These are phyloP conservation scores for Gossypium turneri DNA, from an alignment of 345 rosid species.

Conservation along the genomic window DNA sequence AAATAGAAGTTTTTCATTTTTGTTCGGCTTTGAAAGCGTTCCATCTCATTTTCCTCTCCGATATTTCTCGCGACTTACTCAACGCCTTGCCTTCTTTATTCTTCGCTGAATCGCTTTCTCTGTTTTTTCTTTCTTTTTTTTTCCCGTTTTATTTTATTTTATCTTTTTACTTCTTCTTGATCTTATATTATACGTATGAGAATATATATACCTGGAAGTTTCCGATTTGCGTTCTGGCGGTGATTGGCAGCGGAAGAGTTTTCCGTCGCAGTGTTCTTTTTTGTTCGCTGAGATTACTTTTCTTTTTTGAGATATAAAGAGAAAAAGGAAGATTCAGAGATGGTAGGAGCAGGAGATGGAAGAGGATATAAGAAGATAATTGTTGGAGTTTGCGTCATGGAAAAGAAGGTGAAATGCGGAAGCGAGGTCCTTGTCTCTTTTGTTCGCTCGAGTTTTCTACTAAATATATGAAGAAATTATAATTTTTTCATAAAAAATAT, in stretches of 20 bases:
- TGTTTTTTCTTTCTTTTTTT: not conserved
- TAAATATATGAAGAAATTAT: not conserved
- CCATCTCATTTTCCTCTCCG: not conserved
- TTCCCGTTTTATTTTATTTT: not conserved
- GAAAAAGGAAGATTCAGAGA: constrained; percentile 9
- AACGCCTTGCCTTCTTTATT: not conserved
- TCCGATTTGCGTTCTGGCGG: not conserved
- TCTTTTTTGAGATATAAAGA: not conserved
- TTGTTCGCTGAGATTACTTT: not conserved
- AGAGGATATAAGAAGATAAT: constrained; percentile 41
- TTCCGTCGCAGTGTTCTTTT: not conserved
- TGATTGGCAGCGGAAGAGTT: not conserved
- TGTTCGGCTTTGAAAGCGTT: not conserved
- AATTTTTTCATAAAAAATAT: not conserved
- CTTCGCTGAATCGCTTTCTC: not conserved
- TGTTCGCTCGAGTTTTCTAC: constrained; percentile 13
- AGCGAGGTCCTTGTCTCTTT: constrained; percentile 39
- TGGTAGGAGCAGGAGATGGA: constrained; percentile 29
- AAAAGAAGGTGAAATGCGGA: constrained; percentile 67
- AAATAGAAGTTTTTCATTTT: not conserved
- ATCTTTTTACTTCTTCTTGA: not conserved
- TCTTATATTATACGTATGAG: not conserved
- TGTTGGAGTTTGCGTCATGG: constrained; percentile 70
- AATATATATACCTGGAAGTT: not conserved
- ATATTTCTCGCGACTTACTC: not conserved